These are phyloP conservation scores for Arabidopsis hybrid DNA, from an alignment of 441 rosid species.

Conservation along the genomic window DNA sequence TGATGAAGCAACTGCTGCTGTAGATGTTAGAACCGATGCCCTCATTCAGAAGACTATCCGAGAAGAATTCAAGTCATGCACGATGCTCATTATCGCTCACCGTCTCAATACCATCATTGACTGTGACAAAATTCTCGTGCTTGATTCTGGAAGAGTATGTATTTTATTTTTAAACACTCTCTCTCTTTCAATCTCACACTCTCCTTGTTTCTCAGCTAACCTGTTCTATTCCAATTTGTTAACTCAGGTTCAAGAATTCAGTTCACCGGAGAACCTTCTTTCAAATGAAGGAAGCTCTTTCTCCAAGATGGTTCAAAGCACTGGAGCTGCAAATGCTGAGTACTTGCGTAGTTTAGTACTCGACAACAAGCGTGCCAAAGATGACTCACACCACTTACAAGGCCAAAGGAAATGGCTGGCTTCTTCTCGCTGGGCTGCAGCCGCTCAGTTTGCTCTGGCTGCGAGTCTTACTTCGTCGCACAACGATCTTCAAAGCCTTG, in stretches of 20 bases:
- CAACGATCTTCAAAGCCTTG: slow-evolving; percentile 81
- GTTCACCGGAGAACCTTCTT: slow-evolving; percentile 76
- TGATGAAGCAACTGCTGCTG: slow-evolving; percentile 98
- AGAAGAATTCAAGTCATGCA: slow-evolving; percentile 90
- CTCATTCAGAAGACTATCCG: slow-evolving; percentile 94
- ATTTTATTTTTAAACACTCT: slow-evolving; percentile 5
- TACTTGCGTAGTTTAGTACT: slow-evolving; percentile 84
- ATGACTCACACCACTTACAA: slow-evolving; percentile 30
- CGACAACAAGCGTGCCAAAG: slow-evolving; percentile 46
- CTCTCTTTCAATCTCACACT: neutral
- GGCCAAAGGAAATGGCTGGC: slow-evolving; percentile 64
- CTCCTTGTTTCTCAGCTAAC: slow-evolving; percentile 15
- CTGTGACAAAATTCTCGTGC: slow-evolving; percentile 82
- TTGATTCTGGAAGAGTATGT: slow-evolving; percentile 83
- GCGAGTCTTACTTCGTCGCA: slow-evolving; percentile 90
- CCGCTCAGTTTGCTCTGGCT: slow-evolving; percentile 89
- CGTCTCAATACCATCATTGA: slow-evolving; percentile 95
- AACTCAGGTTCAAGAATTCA: slow-evolving; percentile 84
- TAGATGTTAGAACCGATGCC: slow-evolving; percentile 95
- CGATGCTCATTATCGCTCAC: slow-evolving; percentile 95
- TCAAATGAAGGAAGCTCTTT: slow-evolving; percentile 76
- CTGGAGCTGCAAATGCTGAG: slow-evolving; percentile 93
- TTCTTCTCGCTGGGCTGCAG: slow-evolving; percentile 98
- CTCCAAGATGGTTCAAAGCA: slow-evolving; percentile 95
- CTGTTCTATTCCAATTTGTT: slow-evolving; percentile 9